A percentile compares a stretch with the other conserved stretches of the same genome.
Evolutionary conservation across 2,329 filamentous ascomycete species (phyloP).

Genomic region (Scopulariopsis brevicaulis): DNA sequence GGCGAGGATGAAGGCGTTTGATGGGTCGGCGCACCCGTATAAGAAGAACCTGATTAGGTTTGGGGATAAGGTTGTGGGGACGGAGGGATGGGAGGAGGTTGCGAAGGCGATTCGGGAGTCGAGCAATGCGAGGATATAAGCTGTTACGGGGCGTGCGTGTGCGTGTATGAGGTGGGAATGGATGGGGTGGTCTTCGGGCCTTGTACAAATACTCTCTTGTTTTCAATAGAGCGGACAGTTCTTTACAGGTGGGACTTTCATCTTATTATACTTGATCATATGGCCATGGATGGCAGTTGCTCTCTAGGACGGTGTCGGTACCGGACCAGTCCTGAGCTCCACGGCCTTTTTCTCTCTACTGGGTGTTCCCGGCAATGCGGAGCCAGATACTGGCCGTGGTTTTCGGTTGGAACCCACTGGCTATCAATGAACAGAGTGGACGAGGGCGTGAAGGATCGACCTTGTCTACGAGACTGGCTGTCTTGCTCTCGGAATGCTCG

Average conservation of each 20-base stretch:
- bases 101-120: conserved; percentile 37
- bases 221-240: not conserved
- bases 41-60: conserved; percentile 76
- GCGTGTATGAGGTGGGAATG: not conserved
- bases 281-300: not conserved
- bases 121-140: conserved; percentile 38
- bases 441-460: no score
- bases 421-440: no score
- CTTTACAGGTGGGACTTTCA: not conserved
- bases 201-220: conserved; percentile 2
- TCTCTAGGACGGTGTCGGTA: not conserved
- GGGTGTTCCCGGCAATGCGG: no score
- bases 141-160: not conserved
- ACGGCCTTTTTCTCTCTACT: no score
- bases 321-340: no score
- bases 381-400: no score
- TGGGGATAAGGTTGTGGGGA: conserved; percentile 43
- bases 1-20: conserved; percentile 87
- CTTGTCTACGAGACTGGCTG: no score
- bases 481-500: no score
- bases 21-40: conserved; percentile 86
- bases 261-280: not conserved
- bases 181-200: not conserved
- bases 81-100: conserved; percentile 39
- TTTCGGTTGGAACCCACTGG: no score